phyloP scores from a whole-genome alignment of 2,329 filamentous ascomycete species.

The Pezicula radicicola region DNA sequence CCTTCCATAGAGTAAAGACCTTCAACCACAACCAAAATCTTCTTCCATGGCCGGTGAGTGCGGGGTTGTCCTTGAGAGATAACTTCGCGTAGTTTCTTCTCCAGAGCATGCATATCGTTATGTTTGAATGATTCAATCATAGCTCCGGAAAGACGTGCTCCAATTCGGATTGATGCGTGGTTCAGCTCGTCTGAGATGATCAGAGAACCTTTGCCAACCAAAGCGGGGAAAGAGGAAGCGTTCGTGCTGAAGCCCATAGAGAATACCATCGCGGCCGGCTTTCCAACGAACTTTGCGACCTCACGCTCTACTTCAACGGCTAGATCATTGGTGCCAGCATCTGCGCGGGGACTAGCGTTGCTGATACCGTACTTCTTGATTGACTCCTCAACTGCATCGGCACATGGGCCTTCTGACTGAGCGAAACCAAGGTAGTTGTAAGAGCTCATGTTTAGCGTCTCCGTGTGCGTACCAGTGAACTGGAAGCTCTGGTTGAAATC shows the following conservation, averaged over 20 bases:
- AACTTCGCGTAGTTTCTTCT: conserved; percentile 80
- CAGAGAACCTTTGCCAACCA: conserved; percentile 89
- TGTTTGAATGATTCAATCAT: conserved; percentile 97
- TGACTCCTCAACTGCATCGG: conserved; percentile 84
- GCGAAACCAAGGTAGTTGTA: conserved; percentile 99
- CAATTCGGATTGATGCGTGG: conserved; percentile 95
- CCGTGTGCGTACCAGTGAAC: conserved; percentile 84
- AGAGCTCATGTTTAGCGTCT: conserved; percentile 97
- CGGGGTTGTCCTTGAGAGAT: conserved; percentile 96
- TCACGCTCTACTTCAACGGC: conserved; percentile 86
- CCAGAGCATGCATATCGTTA: conserved; percentile 89
- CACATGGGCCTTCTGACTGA: conserved; percentile 94
- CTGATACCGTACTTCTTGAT: conserved; percentile 84
- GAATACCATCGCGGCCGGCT: conserved; percentile 93
- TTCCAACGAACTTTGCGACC: conserved; percentile 88
- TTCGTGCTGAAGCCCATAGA: conserved; percentile 99
- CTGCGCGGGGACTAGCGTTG: conserved; percentile 75
- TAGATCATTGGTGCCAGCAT: conserved; percentile 84
- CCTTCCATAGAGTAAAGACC: conserved; percentile 99
- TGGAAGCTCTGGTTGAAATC: conserved; percentile 91
- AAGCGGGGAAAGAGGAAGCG: conserved; percentile 83
- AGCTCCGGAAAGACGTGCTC: conserved; percentile 87
- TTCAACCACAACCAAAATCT: conserved; percentile 94
- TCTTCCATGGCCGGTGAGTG: conserved; percentile 99
- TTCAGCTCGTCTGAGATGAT: conserved; percentile 97